Evolutionary conservation across 306 rosid genomes (phyloP).

Genomic region (Acacia confusa): DNA sequence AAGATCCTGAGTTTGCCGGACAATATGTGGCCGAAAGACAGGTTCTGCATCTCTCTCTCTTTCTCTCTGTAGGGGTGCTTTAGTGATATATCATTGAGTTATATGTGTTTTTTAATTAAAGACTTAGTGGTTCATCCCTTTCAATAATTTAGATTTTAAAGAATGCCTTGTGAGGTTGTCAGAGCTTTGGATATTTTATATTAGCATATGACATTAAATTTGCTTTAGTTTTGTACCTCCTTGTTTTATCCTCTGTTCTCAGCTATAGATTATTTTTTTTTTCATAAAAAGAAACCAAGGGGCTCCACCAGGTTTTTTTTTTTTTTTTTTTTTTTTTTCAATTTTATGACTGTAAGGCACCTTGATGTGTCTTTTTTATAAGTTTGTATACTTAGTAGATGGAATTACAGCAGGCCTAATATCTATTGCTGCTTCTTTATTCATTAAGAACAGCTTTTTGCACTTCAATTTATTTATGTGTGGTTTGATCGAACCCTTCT

Average conservation of each 20-base stretch:
- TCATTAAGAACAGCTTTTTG: neutral
- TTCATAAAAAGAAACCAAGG: neutral
- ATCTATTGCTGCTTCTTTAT: constrained; percentile 7
- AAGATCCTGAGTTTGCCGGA: constrained; percentile 65
- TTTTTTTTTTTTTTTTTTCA: neutral
- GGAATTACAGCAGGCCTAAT: neutral
- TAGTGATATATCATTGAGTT: constrained; percentile 8
- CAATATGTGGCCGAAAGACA: constrained; percentile 70
- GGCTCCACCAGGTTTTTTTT: neutral
- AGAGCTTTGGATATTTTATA: neutral
- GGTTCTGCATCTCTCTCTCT: constrained; percentile 42
- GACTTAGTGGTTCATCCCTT: neutral
- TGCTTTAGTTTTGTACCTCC: neutral
- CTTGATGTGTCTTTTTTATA: constrained; percentile 16
- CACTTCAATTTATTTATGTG: neutral
- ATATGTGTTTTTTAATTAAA: constrained; percentile 3
- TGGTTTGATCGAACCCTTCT: constrained; percentile 23
- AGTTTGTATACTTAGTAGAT: neutral
- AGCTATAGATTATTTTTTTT: neutral
- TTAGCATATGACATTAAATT: constrained; percentile 13
- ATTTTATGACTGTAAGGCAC: neutral
- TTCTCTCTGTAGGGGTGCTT: constrained; percentile 7
- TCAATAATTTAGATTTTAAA: constrained; percentile 4
- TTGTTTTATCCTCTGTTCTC: neutral
- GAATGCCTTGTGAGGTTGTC: neutral